Evolutionary conservation across 371 early-diverging fungal species (phyloP), one percentile per base, ranked within the genome.

Genomic region (Mucor sp.): DNA sequence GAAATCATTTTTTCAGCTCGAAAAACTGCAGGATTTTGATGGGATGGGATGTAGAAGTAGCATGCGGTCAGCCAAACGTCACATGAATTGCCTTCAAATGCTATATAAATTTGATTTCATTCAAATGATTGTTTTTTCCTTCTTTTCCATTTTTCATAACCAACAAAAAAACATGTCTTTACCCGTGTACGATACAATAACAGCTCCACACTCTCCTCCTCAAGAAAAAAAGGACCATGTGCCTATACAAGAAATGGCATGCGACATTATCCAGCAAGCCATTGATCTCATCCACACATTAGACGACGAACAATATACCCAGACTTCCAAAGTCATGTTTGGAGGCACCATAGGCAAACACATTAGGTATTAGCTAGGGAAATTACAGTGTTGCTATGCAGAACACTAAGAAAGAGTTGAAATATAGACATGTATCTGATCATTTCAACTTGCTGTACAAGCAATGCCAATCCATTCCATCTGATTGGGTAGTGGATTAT

Each of bases 311-410:
- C 58, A 68, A 33, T 89, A 85, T 69, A 83, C 80, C 1, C 67
- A 67, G 11, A 71, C 64, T 4, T 90, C 90, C 0, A 61, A 41
- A 8, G 71, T 87, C 17, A 84, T 90, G 47, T 86, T 90, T 17
- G 80, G 81, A 7, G 83, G 89, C 25, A 87, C 90, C 4, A 85
- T 89, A 6, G 91, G 91, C 23, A 89, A 90, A 65, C 91, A 90
- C 64, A 78, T 90, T 11, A 88, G 88, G 58, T 85, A 41, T 41
- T n/a, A n/a, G n/a, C 41, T 41, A 86, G 69, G 75, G 15, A 19
- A 48, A 15, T 9, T 3, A 28, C 7, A 15, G 41, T 17, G 17
- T 6, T 41, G 15, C 17, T 6, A 39, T 1, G n/a, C 8, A n/a
- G n/a, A n/a, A n/a, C n/a, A n/a, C n/a, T n/a, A n/a, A n/a, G n/a